Conservation (phyloP, 2,329 filamentous ascomycete species). For the Sporothrix variecibatus region DNA sequence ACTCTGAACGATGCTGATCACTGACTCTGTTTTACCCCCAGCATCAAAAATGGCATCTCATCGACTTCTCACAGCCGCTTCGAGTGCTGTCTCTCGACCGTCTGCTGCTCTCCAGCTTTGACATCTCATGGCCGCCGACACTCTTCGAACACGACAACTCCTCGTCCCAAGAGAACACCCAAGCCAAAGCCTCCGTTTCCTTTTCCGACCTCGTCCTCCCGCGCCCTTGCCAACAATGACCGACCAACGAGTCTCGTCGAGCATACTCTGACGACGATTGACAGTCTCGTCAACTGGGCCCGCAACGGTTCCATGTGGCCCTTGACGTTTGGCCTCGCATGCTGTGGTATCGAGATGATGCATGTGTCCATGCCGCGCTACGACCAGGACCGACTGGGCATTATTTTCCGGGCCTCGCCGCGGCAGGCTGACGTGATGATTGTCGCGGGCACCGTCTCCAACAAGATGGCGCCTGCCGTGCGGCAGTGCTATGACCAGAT, state of each 20-base stretch:
- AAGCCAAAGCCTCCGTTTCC: no score
- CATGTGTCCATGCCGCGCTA: constrained; percentile 80
- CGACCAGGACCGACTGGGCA: constrained; percentile 83
- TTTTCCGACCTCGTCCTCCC: neutral
- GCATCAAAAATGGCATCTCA: neutral
- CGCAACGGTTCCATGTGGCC: constrained; percentile 84
- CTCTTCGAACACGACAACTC: neutral
- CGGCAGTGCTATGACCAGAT: constrained; percentile 93
- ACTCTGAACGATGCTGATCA: no score
- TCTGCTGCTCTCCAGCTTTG: neutral
- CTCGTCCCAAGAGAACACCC: no score
- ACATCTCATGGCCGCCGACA: neutral
- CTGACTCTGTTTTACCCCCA: neutral
- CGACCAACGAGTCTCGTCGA: constrained; percentile 4
- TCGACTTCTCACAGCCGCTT: neutral
- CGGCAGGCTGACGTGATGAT: constrained; percentile 93
- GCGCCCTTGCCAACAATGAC: neutral
- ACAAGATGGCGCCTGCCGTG: constrained; percentile 92
- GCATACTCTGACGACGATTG: neutral
- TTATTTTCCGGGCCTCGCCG: constrained; percentile 85
- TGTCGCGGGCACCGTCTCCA: constrained; percentile 86
- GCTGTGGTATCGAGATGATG: constrained; percentile 93
- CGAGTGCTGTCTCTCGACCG: neutral
- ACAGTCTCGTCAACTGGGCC: constrained; percentile 64
- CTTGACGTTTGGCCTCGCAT: constrained; percentile 84